These are phyloP conservation scores for Discostella pseudostelligera DNA, from an alignment of 108 stramenopile species.

Conservation along the genomic window DNA sequence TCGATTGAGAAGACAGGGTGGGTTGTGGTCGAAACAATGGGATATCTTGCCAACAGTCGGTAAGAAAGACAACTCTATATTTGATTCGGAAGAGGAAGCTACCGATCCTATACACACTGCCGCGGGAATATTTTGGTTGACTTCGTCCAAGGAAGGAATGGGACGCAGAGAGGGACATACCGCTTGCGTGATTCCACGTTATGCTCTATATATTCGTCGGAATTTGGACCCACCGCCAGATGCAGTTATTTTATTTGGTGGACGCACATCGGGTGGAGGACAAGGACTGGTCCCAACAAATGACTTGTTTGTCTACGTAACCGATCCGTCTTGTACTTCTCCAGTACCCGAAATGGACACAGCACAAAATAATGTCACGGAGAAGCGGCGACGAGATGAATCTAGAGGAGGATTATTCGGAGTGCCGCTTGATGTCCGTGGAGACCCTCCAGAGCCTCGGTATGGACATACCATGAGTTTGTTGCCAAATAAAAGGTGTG, in stretches of 20 bases:
- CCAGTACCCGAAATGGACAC: not conserved
- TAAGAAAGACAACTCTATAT: not conserved
- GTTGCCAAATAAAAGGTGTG: conserved; percentile 19
- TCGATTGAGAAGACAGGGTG: conserved; percentile 26
- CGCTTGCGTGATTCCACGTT: conserved; percentile 29
- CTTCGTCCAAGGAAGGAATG: conserved; percentile 1
- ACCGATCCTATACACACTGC: conserved; percentile 1
- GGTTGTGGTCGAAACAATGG: conserved; percentile 43
- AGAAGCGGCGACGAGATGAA: conserved; percentile 8
- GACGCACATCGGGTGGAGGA: conserved; percentile 27
- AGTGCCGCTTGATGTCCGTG: conserved; percentile 46
- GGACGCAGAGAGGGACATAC: conserved; percentile 39
- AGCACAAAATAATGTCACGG: not conserved
- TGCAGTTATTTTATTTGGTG: conserved; percentile 38
- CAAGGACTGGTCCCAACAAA: conserved; percentile 36
- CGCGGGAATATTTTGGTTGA: conserved; percentile 32
- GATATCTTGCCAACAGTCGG: conserved; percentile 7
- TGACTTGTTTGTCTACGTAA: conserved; percentile 48
- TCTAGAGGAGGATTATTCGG: conserved; percentile 12
- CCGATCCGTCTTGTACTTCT: conserved; percentile 7
- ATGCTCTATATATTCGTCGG: not conserved
- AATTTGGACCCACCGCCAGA: not conserved
- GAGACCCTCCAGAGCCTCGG: conserved; percentile 50
- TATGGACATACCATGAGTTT: conserved; percentile 76
- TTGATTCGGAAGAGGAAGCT: not conserved